phyloP scores from a whole-genome alignment of 73 alveolate genomes.

The Paraurostyla sp. region DNA sequence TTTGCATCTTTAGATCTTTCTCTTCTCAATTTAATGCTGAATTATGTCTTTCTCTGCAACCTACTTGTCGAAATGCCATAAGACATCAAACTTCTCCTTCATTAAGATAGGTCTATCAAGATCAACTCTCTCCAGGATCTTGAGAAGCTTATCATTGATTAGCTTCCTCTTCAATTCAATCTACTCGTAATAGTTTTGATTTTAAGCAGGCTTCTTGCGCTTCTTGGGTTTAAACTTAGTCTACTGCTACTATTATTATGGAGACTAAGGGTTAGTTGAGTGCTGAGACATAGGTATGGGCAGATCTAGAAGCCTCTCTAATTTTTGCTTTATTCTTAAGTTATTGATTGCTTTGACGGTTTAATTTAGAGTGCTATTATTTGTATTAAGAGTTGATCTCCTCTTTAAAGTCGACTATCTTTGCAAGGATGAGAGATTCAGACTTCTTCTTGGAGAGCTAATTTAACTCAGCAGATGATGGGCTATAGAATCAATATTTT shows the following conservation, averaged over 20 bases:
- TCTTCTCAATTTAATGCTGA: conserved; percentile 19
- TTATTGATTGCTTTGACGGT: not conserved
- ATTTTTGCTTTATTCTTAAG: not conserved
- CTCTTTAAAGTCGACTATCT: no score
- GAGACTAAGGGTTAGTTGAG: no score
- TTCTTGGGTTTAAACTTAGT: no score
- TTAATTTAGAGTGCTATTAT: no score
- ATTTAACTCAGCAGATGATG: no score
- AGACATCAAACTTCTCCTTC: conserved; percentile 69
- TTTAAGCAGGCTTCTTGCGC: not conserved
- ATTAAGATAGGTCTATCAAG: conserved; percentile 73
- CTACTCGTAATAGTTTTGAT: conserved; percentile 12
- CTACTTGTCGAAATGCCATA: conserved; percentile 70
- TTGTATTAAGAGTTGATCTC: no score
- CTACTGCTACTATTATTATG: no score
- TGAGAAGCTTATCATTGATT: conserved; percentile 40
- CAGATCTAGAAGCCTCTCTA: not conserved
- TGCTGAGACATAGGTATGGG: not conserved
- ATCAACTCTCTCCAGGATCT: conserved; percentile 58
- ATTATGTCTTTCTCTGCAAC: conserved; percentile 48
- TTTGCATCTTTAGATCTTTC: conserved; percentile 24
- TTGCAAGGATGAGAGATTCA: no score
- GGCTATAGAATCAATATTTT: no score
- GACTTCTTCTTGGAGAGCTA: no score
- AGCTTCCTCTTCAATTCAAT: conserved; percentile 17